Evolutionary conservation across 1,284 basidiomycete genomes (phyloP).

Genomic region (Tilletiopsis washingtonensis): DNA sequence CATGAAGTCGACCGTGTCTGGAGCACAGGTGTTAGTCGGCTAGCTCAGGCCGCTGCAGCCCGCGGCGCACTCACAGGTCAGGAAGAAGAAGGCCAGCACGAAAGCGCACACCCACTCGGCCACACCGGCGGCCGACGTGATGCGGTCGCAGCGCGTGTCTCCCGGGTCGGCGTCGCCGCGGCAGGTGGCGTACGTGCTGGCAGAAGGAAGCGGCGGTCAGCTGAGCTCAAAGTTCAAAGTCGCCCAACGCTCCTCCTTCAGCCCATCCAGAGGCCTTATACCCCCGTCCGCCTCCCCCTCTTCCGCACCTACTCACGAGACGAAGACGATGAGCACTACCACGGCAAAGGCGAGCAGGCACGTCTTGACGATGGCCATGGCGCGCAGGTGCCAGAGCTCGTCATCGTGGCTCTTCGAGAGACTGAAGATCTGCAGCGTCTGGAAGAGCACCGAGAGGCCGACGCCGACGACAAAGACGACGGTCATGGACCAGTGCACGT

Average conservation of each 20-base stretch:
- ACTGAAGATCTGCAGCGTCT: conserved; percentile 51
- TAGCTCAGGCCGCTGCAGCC: no score
- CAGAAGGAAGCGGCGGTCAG: no score
- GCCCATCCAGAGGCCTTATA: no score
- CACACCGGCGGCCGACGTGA: conserved; percentile 50
- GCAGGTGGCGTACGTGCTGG: conserved; percentile 48
- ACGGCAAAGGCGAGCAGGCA: conserved; percentile 50
- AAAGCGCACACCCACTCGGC: conserved; percentile 44
- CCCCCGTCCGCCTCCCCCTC: no score
- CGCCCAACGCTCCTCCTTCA: no score
- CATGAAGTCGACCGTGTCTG: conserved; percentile 46
- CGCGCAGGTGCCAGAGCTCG: conserved; percentile 48
- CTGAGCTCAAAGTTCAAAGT: no score
- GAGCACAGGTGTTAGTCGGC: no score
- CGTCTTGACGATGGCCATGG: conserved; percentile 52
- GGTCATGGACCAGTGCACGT: conserved; percentile 52
- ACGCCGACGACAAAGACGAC: conserved; percentile 52
- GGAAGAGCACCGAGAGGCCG: conserved; percentile 52
- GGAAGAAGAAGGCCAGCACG: conserved; percentile 48
- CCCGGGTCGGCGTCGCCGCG: conserved; percentile 17
- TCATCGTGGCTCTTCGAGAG: conserved; percentile 44
- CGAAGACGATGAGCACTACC: conserved; percentile 50
- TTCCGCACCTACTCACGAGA: no score
- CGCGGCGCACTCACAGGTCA: no score
- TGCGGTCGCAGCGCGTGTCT: conserved; percentile 47